Conservation (phyloP, 495 filamentous ascomycete genomes). For the Sordaria brevicollis region DNA sequence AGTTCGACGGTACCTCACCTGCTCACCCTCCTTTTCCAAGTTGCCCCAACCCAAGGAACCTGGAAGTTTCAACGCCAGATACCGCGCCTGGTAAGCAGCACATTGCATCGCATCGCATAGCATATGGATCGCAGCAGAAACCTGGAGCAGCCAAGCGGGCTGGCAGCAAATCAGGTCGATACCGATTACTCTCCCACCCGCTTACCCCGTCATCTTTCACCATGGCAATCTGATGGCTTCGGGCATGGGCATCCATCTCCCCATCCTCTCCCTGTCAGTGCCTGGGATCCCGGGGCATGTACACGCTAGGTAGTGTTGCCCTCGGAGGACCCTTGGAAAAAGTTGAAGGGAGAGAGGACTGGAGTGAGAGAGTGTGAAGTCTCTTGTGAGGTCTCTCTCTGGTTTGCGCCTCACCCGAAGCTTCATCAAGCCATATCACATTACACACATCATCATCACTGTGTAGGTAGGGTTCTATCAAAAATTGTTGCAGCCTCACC, state of each 20-base stretch:
- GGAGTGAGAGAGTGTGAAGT: neutral
- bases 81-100: neutral
- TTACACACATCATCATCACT: neutral
- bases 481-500: neutral
- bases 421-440: neutral
- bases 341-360: neutral
- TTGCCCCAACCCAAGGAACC: neutral
- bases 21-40: too few relatives aligned
- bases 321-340: neutral
- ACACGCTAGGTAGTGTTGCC: neutral
- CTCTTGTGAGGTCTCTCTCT: neutral
- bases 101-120: neutral
- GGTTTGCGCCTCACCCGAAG: neutral
- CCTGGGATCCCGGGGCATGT: neutral
- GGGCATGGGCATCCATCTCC: neutral
- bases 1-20: neutral
- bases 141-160: neutral
- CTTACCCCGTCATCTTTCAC: neutral
- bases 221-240: neutral
- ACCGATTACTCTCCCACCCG: neutral
- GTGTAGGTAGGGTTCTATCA: neutral
- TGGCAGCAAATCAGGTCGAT: neutral
- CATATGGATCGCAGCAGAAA: neutral
- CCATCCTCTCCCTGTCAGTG: neutral
- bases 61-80: neutral